phyloP scores from a whole-genome alignment of 2,329 filamentous ascomycete species.

The Neofusicoccum parvum region DNA sequence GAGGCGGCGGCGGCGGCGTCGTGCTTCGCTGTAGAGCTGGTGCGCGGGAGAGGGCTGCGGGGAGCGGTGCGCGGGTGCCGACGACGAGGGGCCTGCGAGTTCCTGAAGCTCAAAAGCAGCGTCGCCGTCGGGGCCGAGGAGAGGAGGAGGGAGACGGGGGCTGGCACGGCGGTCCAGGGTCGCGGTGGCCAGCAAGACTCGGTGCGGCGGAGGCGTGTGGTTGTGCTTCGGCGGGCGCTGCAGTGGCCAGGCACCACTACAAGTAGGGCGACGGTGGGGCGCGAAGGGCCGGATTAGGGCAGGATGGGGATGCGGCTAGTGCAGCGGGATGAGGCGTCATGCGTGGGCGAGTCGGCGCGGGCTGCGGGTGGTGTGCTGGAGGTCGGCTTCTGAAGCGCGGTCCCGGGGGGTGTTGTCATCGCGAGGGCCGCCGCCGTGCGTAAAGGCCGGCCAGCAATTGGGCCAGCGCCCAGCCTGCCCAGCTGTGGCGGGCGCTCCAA shows the following conservation, averaged over 20 bases:
- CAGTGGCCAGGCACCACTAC: slow-evolving; percentile 8
- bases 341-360: background rate
- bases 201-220: background rate
- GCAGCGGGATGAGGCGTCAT: slow-evolving; percentile 14
- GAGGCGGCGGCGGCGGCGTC: slow-evolving; percentile 34
- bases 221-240: background rate
- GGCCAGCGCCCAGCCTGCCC: slow-evolving; percentile 4
- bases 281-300: background rate
- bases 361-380: background rate
- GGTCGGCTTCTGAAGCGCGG: slow-evolving; percentile 3
- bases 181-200: slow-evolving; percentile 10
- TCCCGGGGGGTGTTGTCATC: slow-evolving; percentile 1
- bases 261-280: slow-evolving; percentile 2
- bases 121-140: background rate
- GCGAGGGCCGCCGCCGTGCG: background rate
- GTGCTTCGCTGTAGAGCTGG: background rate
- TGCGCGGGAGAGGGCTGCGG: background rate
- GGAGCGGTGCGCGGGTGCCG: background rate
- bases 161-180: slow-evolving; percentile 13
- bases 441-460: slow-evolving; percentile 5
- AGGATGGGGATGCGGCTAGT: background rate
- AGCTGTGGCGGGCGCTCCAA: background rate
- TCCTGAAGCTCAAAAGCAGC: slow-evolving; percentile 19
- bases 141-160: slow-evolving; percentile 5
- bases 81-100: slow-evolving; percentile 6